A percentile compares a stretch with the other conserved stretches of the same genome.
These are phyloP conservation scores for Phytophthora brassicae DNA, from an alignment of 352 stramenopile genomes.

Conservation along the genomic window DNA sequence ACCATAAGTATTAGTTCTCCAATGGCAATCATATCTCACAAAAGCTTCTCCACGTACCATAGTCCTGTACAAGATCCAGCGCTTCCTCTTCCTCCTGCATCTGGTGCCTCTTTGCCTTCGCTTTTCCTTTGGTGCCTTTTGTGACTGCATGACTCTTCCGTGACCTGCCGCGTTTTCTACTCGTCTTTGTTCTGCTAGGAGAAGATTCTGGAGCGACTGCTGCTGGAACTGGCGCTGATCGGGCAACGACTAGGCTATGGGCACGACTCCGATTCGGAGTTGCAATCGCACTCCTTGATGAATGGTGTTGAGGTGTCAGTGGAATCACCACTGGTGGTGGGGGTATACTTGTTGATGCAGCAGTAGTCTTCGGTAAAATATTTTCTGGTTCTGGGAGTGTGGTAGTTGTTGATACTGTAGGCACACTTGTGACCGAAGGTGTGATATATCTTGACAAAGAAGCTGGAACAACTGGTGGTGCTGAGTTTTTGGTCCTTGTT, in stretches of 20 bases:
- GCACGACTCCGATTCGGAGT: slow-evolving; percentile 3
- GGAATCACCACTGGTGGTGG: slow-evolving; percentile 1
- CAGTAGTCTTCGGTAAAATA: neutral
- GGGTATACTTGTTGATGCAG: neutral
- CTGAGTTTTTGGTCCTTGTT: neutral
- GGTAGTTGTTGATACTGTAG: neutral
- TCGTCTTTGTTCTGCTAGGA: slow-evolving; percentile 7
- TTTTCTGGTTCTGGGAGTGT: neutral
- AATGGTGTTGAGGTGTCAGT: neutral
- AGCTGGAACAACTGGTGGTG: neutral
- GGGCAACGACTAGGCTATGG: neutral
- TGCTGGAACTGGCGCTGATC: neutral
- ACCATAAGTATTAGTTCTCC: slow-evolving; percentile 3
- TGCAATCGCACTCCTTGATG: neutral
- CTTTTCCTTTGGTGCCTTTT: slow-evolving; percentile 19
- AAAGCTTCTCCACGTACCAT: slow-evolving; percentile 21
- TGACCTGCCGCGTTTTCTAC: slow-evolving; percentile 37
- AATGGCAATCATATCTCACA: neutral
- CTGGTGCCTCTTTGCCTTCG: slow-evolving; percentile 20
- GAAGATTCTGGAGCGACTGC: neutral
- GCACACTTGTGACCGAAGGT: neutral
- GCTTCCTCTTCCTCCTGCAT: slow-evolving; percentile 2
- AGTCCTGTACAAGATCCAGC: slow-evolving; percentile 3
- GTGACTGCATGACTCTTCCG: slow-evolving; percentile 6
- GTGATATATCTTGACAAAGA: neutral